phyloP scores from a whole-genome alignment of 2,329 filamentous ascomycete genomes.

The Sporothrix brasiliensis region DNA sequence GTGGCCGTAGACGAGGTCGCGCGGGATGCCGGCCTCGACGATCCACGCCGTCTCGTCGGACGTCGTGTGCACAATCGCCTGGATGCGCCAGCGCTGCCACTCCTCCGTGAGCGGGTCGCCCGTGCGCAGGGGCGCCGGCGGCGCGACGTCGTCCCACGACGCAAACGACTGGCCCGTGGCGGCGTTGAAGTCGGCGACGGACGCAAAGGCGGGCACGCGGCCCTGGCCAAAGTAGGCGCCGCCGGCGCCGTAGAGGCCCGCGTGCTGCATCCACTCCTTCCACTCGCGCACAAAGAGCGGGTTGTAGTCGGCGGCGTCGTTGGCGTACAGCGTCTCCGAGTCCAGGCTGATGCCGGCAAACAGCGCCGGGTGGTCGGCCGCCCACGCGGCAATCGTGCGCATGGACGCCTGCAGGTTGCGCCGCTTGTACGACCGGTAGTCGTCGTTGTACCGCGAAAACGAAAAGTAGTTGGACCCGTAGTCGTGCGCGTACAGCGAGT shows the following conservation, averaged over 20 bases:
- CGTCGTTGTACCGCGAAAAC: slow-evolving; percentile 6
- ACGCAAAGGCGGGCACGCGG: neutral
- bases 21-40: slow-evolving; percentile 23
- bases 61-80: slow-evolving; percentile 13
- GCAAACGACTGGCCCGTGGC: slow-evolving; percentile 17
- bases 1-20: slow-evolving; percentile 12
- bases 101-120: slow-evolving; percentile 1
- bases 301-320: slow-evolving; percentile 22
- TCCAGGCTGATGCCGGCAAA: slow-evolving; percentile 10
- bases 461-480: slow-evolving; percentile 10
- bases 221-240: slow-evolving; percentile 20
- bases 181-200: neutral
- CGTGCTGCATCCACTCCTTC: slow-evolving; percentile 24
- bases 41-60: slow-evolving; percentile 22
- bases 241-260: slow-evolving; percentile 11
- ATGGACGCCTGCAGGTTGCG: slow-evolving; percentile 24
- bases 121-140: neutral
- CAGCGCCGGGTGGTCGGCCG: neutral
- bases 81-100: slow-evolving; percentile 16
- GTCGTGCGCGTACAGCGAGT: slow-evolving; percentile 18
- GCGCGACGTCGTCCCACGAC: slow-evolving; percentile 4
- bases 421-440: slow-evolving; percentile 7
- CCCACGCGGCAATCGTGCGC: neutral
- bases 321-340: slow-evolving; percentile 22
- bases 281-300: slow-evolving; percentile 14